Base-by-base conservation (phyloP, 176 grass and related monocot species). In the Pontederia paniculata region DNA sequence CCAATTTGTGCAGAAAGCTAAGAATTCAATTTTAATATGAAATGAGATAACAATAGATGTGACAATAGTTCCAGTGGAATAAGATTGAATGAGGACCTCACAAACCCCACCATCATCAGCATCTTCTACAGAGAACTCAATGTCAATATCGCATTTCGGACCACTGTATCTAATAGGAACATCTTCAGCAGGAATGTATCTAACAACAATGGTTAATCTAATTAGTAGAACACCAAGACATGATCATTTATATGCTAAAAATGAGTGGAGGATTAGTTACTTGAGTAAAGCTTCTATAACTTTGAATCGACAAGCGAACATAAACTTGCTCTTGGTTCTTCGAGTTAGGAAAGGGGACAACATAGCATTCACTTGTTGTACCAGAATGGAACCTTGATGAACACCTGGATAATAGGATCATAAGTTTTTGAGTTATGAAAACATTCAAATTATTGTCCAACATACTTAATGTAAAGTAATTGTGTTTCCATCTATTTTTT, bases 381-480 rank as follows among this genome's bases (percentile, higher is more conserved):
- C 80, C 86, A 97, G 65, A 97, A 97, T 1, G 93, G 93, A 55
- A 91, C 93, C 18, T 97, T 97, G 79, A 97, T 86, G 66, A 97
- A 63, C 16, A 97, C 89, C 91, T 96, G 71, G 28, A 5, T 37
- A 2, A 37, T n/a, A 37, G 28, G 28, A 37, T 6, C 28, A 37
- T 37, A 37, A 5, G 7, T 37, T n/a, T 37, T 6, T 37, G 3
- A 37, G 28, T 1, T 37, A 2, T 37, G 3, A 2, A 2, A 37
- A 6, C 28, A 37, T 37, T 37, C 28, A 37, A 37, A 37, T 37
- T 2, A 37, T 6, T 37, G 1, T 5, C 28, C 28, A 37, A 6
- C 3, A 37, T 2, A 37, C 5, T n/a, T n/a, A n/a, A n/a, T n/a
- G n/a, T n/a, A n/a, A n/a, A n/a, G n/a, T n/a, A n/a, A n/a, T n/a